Evolutionary conservation across 2,329 filamentous ascomycete genomes (phyloP), one percentile per base, ranked within the genome.

Genomic region (Aspergillus nomiae): DNA sequence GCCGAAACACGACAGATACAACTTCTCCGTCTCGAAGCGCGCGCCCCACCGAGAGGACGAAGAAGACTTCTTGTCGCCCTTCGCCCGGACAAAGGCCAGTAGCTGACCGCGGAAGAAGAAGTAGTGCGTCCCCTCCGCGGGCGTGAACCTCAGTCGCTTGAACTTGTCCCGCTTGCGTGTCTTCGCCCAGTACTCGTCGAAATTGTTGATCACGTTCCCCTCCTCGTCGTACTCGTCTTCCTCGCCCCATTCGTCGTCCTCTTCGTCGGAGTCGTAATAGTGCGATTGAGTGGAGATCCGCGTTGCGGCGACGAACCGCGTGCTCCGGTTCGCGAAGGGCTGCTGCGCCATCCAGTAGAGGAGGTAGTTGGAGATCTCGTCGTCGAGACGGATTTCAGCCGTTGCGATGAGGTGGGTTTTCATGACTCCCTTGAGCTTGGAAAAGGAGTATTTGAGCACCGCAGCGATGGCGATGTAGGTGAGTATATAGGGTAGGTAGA

Each of bases 301-400:
- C 32, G 26, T 50, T 36, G 7, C 89, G 46, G 87, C 89, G 12
- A 91, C 82, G 66, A 90, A 89, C 51, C 83, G 83, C 16, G 87
- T 86, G 0, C 88, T 85, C 6, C 80, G 78, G 64, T 85, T 82
- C 24, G 87, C 82, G 67, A 91, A 90, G 4, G 78, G 74, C 74
- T 92, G 89, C 38, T 80, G 77, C 2, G 88, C 83, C 2, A 91
- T 83, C 89, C 89, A 92, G 30, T 82, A 83, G 87, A 91, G 90
- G 46, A 91, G 71, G 70, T 90, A 90, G 71, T 89, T 89, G 79
- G 90, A 92, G 61, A 90, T 86, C 73, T 92, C 89, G 69, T 92
- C 90, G 62, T 91, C 88, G 32, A 86, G 83, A 51, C 87, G 84
- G 45, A 92, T 85, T 68, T 89, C 86, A 21, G 89, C 88, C 1